Percentiles rank a stretch among this genome's conserved stretches.
Evolutionary conservation across 345 rosid species (phyloP).

Genomic region (Eucalyptus sp.): DNA sequence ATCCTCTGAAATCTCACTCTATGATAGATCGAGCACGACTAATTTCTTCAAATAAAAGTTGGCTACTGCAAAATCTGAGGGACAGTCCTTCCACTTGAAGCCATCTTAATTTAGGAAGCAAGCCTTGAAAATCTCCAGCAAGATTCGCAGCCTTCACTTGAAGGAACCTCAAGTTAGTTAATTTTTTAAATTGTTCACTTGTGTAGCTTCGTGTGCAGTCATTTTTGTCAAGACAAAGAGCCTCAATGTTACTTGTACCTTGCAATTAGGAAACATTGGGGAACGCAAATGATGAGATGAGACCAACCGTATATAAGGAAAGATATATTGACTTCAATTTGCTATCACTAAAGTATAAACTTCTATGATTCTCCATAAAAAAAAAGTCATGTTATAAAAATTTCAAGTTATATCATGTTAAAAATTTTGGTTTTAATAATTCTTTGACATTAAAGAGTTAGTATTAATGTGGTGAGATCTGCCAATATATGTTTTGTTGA

Average conservation of each 20-base stretch:
- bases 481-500: too few relatives aligned
- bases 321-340: too few relatives aligned
- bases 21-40: not conserved
- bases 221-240: not conserved
- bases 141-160: not conserved
- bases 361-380: too few relatives aligned
- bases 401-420: too few relatives aligned
- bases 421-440: too few relatives aligned
- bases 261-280: not conserved
- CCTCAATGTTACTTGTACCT: not conserved
- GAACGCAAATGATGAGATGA: not conserved
- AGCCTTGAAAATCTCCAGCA: not conserved
- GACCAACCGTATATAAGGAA: too few relatives aligned
- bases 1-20: not conserved
- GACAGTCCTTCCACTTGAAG: not conserved
- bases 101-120: not conserved
- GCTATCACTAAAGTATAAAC: too few relatives aligned
- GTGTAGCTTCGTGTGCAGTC: not conserved
- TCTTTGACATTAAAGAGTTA: too few relatives aligned
- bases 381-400: too few relatives aligned
- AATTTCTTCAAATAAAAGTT: not conserved
- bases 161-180: not conserved
- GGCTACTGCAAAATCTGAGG: fast-evolving
- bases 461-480: too few relatives aligned
- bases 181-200: not conserved